phyloP scores from a whole-genome alignment of 2,329 filamentous ascomycete species.

The Diplodia scrobiculata region DNA sequence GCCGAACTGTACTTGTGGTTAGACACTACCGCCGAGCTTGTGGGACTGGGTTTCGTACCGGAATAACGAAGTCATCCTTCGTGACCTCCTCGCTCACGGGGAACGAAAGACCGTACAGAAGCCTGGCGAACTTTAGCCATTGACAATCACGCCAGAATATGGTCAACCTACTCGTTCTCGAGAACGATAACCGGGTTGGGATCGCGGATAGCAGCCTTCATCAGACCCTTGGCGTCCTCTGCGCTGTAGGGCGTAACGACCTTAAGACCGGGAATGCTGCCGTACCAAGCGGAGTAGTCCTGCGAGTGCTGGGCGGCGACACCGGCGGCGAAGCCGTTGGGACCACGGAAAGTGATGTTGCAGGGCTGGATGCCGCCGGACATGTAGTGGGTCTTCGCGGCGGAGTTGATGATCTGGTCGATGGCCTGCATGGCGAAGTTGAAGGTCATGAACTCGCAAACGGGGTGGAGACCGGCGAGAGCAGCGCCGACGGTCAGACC shows the following conservation, averaged over 20 bases:
- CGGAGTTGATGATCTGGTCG: conserved; percentile 99
- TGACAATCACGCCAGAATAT: background rate
- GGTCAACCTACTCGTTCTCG: conserved; percentile 52
- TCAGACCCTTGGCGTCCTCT: conserved; percentile 95
- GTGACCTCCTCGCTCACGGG: conserved; percentile 97
- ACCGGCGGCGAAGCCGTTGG: conserved; percentile 95
- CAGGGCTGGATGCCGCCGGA: conserved; percentile 98
- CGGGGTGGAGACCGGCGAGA: conserved; percentile 87
- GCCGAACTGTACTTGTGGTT: conserved; percentile 62
- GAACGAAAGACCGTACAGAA: conserved; percentile 89
- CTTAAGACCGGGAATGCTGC: conserved; percentile 95
- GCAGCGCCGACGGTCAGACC: conserved; percentile 94
- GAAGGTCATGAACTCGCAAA: conserved; percentile 99
- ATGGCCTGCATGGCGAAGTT: conserved; percentile 99
- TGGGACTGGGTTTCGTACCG: conserved; percentile 49
- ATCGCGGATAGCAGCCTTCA: conserved; percentile 97
- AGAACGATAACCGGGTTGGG: conserved; percentile 87
- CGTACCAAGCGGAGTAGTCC: conserved; percentile 98
- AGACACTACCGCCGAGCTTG: background rate
- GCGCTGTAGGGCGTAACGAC: conserved; percentile 95
- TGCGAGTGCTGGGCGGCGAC: conserved; percentile 98
- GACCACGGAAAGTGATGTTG: conserved; percentile 99
- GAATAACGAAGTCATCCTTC: conserved; percentile 93
- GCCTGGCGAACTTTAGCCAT: conserved; percentile 45
- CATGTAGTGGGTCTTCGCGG: conserved; percentile 99